Conservation (phyloP, 179 eudicot species). For the Corrigiola litoralis region DNA sequence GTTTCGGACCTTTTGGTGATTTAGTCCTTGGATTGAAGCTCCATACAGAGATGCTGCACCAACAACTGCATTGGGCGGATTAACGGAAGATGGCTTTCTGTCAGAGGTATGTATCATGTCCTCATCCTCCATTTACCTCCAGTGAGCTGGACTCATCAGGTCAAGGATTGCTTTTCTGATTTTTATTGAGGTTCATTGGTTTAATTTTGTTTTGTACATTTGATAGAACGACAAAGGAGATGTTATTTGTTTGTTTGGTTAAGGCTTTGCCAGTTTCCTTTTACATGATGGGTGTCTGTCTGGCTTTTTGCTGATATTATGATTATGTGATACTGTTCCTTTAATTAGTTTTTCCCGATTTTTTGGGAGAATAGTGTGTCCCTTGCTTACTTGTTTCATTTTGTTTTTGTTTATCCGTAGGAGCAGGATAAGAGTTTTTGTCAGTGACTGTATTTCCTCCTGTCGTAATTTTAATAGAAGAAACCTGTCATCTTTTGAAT, state of each 20-base stretch:
- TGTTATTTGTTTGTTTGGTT: neutral
- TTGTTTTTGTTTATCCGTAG: too few species aligned
- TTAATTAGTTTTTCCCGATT: too few species aligned
- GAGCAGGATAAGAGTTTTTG: too few species aligned
- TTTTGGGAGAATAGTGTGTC: too few species aligned
- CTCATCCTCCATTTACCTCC: conserved; percentile 1
- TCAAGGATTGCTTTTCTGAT: too few species aligned
- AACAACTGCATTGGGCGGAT: conserved; percentile 69
- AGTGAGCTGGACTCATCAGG: too few species aligned
- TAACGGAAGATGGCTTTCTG: conserved; percentile 71
- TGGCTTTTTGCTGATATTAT: too few species aligned
- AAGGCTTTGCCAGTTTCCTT: neutral
- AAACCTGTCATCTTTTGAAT: too few species aligned
- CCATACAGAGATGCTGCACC: conserved; percentile 80
- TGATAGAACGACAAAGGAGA: neutral
- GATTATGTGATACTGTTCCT: too few species aligned
- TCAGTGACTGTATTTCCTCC: too few species aligned
- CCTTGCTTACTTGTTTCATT: too few species aligned
- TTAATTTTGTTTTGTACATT: neutral
- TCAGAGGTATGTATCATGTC: conserved; percentile 49
- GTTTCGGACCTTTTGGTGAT: conserved; percentile 11
- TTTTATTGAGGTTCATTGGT: neutral
- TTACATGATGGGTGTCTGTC: neutral
- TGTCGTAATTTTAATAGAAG: too few species aligned
- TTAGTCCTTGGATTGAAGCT: conserved; percentile 85